Evolutionary conservation across 345 rosid genomes (phyloP), one percentile per base, ranked within the genome.

Genomic region (Capsella bursapastoris): DNA sequence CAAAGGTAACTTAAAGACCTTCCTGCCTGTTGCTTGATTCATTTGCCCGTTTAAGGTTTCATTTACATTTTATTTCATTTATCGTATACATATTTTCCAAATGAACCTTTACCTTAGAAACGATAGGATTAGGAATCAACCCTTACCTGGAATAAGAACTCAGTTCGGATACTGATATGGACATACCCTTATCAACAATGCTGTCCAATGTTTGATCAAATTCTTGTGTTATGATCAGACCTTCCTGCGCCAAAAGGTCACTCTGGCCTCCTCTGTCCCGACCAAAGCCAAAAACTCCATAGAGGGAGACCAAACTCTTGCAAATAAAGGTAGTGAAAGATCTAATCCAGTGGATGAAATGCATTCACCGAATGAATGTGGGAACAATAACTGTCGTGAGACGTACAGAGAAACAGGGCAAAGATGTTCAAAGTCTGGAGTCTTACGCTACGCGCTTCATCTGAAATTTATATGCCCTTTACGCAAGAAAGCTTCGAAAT

Each of bases 361-460:
- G 2, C 15, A 74, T 57, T 38, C 60, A 31, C 1, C 22, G 31
- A 38, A 34, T 57, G 72, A 57, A 28, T 74, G 73, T 59, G 38
- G 45, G 53, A 74, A 74, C 68, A 67, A 37, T 64, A 43, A 76
- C 57, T 74, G 35, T 62, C 79, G 69, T 53, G 72, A 65, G 66
- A 74, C 44, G 70, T 76, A 78, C 78, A 52, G 44, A 41, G 67
- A 51, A 31, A 74, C 76, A 71, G 45, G 72, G 55, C 45, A 77
- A 48, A 50, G 76, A 66, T 86, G 84, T 79, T 75, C 82, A 32
- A 93, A 86, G 74, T 81, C 81, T 68, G 89, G 96, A 68, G 87
- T 87, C 56, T 79, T 89, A 57, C 96, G 98, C 2, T 93, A 90
- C 49, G 96, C 96, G 5, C 92, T 93, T 55, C 98, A 93, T 78